A percentile compares a stretch with the other conserved stretches of the same genome.
Evolutionary conservation across 2,329 filamentous ascomycete genomes (phyloP).

Genomic region (Pseudocercospora fuligena): DNA sequence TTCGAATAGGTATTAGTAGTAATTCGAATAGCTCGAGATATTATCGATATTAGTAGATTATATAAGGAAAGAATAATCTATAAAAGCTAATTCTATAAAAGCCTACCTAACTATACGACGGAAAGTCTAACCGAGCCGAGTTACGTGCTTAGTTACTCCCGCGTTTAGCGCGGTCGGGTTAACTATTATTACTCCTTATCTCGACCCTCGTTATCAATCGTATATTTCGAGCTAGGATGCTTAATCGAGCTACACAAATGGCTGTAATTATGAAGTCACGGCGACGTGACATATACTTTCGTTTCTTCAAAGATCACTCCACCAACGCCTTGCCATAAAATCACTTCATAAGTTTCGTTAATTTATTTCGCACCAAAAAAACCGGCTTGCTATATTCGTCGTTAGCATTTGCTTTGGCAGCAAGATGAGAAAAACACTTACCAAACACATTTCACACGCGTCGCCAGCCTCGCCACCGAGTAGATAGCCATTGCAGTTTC

Average conservation of each 20-base stretch:
- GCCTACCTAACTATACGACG: no score
- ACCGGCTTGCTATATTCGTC: constrained; percentile 35
- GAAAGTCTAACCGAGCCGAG: no score
- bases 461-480: constrained; percentile 41
- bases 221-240: background rate
- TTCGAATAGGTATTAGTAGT: no score
- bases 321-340: constrained; percentile 15
- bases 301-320: background rate
- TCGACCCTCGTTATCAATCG: background rate
- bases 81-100: no score
- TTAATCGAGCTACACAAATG: background rate
- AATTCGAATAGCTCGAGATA: no score
- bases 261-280: background rate
- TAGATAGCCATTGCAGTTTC: constrained; percentile 44
- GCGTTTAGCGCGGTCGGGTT: no score
- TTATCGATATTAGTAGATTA: no score
- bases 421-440: constrained; percentile 18
- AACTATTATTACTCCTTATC: no score
- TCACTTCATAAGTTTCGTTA: constrained; percentile 5
- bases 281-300: background rate
- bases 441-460: constrained; percentile 41
- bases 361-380: constrained; percentile 38
- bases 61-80: no score
- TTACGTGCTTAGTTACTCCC: no score
- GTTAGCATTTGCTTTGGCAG: constrained; percentile 10